These are phyloP conservation scores for Thalia dealbata DNA, from an alignment of 176 grass and related monocot species.

Conservation along the genomic window DNA sequence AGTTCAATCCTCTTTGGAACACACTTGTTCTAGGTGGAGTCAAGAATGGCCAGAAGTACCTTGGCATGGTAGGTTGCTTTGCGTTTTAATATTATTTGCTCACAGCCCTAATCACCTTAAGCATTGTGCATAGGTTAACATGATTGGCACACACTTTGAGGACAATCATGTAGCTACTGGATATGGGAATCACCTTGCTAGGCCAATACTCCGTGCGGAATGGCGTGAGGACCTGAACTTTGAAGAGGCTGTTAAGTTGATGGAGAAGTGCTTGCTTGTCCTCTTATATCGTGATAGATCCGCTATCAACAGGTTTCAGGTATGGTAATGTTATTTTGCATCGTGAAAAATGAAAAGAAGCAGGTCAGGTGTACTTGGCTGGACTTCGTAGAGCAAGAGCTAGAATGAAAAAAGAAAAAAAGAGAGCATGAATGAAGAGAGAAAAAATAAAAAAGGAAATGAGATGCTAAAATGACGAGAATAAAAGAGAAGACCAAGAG, in stretches of 20 bases:
- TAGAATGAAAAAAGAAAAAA: too few relatives aligned
- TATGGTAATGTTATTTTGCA: constrained; percentile 2
- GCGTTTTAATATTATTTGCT: not conserved
- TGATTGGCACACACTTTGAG: constrained; percentile 99
- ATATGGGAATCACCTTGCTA: constrained; percentile 94
- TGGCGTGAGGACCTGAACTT: constrained; percentile 90
- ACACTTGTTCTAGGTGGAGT: constrained; percentile 88
- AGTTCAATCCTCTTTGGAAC: constrained; percentile 97
- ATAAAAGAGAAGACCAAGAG: too few relatives aligned
- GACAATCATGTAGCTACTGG: constrained; percentile 95
- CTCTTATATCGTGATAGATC: constrained; percentile 94
- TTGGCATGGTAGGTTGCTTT: constrained; percentile 60
- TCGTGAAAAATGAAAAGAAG: too few relatives aligned
- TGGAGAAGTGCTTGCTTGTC: constrained; percentile 95
- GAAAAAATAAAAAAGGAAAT: too few relatives aligned
- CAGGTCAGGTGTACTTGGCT: not conserved
- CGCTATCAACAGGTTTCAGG: constrained; percentile 99
- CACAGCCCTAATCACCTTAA: constrained; percentile 11
- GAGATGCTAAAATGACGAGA: too few relatives aligned
- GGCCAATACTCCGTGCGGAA: constrained; percentile 85
- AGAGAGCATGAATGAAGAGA: too few relatives aligned
- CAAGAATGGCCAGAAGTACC: constrained; percentile 95
- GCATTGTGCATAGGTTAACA: constrained; percentile 53
- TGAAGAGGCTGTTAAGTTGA: constrained; percentile 94
- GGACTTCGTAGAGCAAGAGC: too few relatives aligned